Percentiles rank a stretch among this genome's conserved stretches.
Evolutionary conservation across 169 alveolate species (phyloP).

Genomic region (Theileria orientalis): DNA sequence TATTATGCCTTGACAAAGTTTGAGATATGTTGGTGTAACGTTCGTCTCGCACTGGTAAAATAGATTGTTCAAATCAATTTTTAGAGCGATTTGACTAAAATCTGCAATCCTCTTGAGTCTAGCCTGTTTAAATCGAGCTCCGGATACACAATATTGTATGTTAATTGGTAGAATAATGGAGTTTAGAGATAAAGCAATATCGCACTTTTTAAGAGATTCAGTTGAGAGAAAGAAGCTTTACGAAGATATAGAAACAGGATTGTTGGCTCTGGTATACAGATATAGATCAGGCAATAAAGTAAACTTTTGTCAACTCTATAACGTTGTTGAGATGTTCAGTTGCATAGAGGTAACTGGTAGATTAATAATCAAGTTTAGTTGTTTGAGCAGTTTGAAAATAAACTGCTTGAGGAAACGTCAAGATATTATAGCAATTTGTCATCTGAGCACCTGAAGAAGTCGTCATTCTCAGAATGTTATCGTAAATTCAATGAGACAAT

Average conservation of each 20-base stretch:
- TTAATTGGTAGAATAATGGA: background rate
- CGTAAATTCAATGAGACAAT: constrained; percentile 9
- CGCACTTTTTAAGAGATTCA: constrained; percentile 15
- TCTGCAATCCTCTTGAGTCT: constrained; percentile 29
- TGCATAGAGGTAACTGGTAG: constrained; percentile 16
- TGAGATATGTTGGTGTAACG: constrained; percentile 15
- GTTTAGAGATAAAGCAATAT: constrained; percentile 23
- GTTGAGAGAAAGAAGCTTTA: constrained; percentile 9
- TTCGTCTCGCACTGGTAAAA: constrained; percentile 7
- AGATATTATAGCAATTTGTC: constrained; percentile 16
- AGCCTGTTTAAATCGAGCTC: background rate
- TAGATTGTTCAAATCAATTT: background rate
- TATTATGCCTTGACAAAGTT: background rate
- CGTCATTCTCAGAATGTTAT: constrained; percentile 8
- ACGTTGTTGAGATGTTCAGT: constrained; percentile 35
- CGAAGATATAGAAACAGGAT: constrained; percentile 17
- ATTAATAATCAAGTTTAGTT: background rate
- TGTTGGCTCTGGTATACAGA: constrained; percentile 8
- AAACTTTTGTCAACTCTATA: constrained; percentile 37
- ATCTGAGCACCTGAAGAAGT: constrained; percentile 2
- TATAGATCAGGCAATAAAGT: constrained; percentile 32
- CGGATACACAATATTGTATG: constrained; percentile 35
- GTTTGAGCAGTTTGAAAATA: constrained; percentile 35
- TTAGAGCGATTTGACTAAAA: constrained; percentile 37
- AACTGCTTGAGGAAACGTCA: constrained; percentile 26